Evolutionary conservation across 2,329 filamentous ascomycete genomes (phyloP).

Genomic region (Aspergillus udagawae): DNA sequence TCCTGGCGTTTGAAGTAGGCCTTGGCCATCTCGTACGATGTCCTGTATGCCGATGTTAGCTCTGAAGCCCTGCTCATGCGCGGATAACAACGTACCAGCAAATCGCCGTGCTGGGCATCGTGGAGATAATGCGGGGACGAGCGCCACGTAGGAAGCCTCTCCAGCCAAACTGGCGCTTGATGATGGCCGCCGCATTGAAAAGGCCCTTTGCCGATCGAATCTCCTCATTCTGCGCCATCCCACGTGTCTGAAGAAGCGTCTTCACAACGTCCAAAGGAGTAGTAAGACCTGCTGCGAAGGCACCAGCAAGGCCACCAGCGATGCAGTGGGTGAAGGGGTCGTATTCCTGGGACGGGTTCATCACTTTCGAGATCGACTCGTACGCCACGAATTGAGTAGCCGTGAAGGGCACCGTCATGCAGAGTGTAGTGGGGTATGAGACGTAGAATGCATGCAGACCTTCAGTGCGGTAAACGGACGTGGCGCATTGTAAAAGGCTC

Average conservation of each 20-base stretch:
- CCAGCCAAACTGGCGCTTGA: constrained; percentile 78
- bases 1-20: constrained; percentile 57
- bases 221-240: constrained; percentile 74
- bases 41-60: constrained; percentile 39
- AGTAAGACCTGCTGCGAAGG: constrained; percentile 87
- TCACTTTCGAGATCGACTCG: constrained; percentile 88
- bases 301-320: constrained; percentile 87
- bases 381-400: constrained; percentile 96
- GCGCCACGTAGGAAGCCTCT: constrained; percentile 90
- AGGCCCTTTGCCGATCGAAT: constrained; percentile 82
- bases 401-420: constrained; percentile 98
- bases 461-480: constrained; percentile 80
- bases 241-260: constrained; percentile 91
- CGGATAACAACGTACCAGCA: constrained; percentile 67
- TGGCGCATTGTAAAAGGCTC: constrained; percentile 81
- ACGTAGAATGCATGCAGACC: constrained; percentile 93
- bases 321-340: constrained; percentile 92
- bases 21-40: constrained; percentile 65
- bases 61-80: background rate
- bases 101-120: constrained; percentile 98
- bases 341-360: constrained; percentile 77
- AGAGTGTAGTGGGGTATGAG: constrained; percentile 94
- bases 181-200: constrained; percentile 70
- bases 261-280: constrained; percentile 98
- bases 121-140: constrained; percentile 85